Evolutionary conservation across 1,284 basidiomycete genomes (phyloP), one percentile per base, ranked within the genome.

Genomic region (Ganoderma leucocontextum): DNA sequence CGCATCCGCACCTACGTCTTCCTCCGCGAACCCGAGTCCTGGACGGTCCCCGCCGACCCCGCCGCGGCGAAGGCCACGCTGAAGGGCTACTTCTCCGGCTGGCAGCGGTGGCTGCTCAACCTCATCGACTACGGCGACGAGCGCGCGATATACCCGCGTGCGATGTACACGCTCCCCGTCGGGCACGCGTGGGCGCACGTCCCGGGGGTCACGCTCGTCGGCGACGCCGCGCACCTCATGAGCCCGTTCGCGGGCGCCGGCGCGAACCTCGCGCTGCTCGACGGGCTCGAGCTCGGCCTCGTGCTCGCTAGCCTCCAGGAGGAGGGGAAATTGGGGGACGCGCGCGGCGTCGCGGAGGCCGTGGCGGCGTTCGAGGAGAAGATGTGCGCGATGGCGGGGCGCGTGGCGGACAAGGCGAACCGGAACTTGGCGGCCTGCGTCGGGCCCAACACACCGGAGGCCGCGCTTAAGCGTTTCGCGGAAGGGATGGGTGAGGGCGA

Each of bases 191-290:
- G 66, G 66, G 13, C 44, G 8, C 63, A 68, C 52, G 60, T 55
- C 58, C 33, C 41, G 0, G 62, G 72, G 2, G 63, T 68, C 41
- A 77, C 76, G 25, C 66, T 82, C 17, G 63, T 82, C 17, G 85
- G 84, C 4, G 85, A 86, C 70, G 83, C 85, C 9, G 84, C 84
- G 12, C 85, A 86, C 70, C 72, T 83, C 22, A 85, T 86, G 84
- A 78, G 80, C 4, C 83, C 82, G 7, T 85, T 82, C 68, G 79
- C 80, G 0, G 83, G 84, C 1, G 82, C 81, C 33, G 84, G 85
- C 2, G 84, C 82, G n/a, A 86, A 86, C 64, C 75, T 75, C 22
- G 77, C 75, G 22, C 75, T 78, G 71, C 60, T 68, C 22, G 78
- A 79, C 53, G 76, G 73, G 5, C 66, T 77, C 9, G 75, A 80